Conservation (phyloP, 192 early-diverging fungal species). For the Coemansia sp. region DNA sequence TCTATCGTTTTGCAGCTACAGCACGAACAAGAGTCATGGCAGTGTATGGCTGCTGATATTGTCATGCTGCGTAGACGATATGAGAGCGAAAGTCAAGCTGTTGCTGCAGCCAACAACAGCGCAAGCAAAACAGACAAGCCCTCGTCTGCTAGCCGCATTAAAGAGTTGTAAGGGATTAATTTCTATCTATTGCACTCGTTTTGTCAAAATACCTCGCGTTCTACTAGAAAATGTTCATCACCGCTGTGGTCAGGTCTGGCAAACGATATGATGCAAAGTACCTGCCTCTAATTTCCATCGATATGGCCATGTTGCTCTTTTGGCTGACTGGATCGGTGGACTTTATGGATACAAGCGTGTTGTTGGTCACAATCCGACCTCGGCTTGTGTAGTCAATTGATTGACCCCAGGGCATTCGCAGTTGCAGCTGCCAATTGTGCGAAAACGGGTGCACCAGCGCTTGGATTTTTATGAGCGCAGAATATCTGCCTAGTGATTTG, state of each 20-base stretch:
- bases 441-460: conserved; percentile 34
- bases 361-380: conserved; percentile 17
- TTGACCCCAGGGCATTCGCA: conserved; percentile 34
- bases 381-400: conserved; percentile 37
- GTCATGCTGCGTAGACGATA: conserved; percentile 30
- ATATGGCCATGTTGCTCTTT: conserved; percentile 25
- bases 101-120: not conserved
- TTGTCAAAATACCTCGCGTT: not conserved
- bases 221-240: not conserved
- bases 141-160: not conserved
- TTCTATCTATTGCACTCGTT: not conserved
- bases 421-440: conserved; percentile 44
- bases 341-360: conserved; percentile 13
- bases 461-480: conserved; percentile 46
- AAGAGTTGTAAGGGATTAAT: not conserved
- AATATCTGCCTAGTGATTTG: conserved; percentile 26
- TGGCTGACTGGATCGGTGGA: not conserved
- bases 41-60: conserved; percentile 42
- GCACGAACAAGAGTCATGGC: conserved; percentile 25
- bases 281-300: conserved; percentile 27
- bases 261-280: conserved; percentile 24
- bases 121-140: not conserved
- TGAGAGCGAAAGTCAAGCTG: conserved; percentile 22
- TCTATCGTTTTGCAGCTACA: conserved; percentile 39
- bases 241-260: conserved; percentile 24